These are phyloP conservation scores for Ceratocystiopsis brevicomis DNA, from an alignment of 2,329 filamentous ascomycete species.

Conservation along the genomic window DNA sequence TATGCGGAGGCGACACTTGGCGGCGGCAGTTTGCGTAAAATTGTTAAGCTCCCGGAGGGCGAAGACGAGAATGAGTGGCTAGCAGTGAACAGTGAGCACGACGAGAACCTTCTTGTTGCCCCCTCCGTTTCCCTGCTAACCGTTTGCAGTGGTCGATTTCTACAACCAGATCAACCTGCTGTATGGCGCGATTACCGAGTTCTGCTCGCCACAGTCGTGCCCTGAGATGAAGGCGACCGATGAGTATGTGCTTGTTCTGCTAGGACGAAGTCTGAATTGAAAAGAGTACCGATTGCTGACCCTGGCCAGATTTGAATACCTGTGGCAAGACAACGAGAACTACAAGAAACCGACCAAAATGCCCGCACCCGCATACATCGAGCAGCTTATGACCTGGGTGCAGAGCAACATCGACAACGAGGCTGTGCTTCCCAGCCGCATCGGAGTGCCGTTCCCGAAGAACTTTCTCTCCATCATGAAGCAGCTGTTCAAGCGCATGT, in stretches of 20 bases:
- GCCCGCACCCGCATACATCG: conserved; percentile 91
- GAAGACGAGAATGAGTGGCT: conserved; percentile 98
- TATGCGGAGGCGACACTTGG: conserved; percentile 96
- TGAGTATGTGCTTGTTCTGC: conserved; percentile 39
- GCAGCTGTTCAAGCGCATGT: conserved; percentile 97
- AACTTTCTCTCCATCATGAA: conserved; percentile 74
- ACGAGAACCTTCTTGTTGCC: not conserved
- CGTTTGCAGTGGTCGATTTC: conserved; percentile 78
- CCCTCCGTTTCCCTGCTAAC: conserved; percentile 11
- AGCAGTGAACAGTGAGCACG: conserved; percentile 69
- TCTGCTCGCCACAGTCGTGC: conserved; percentile 91
- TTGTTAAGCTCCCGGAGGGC: conserved; percentile 89
- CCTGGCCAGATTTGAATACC: conserved; percentile 66
- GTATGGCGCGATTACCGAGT: conserved; percentile 96
- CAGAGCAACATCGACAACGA: conserved; percentile 93
- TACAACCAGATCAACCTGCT: conserved; percentile 99
- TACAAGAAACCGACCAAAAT: conserved; percentile 97
- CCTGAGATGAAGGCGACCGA: conserved; percentile 99
- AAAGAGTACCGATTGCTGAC: not conserved
- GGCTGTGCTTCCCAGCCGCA: conserved; percentile 80
- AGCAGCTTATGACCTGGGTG: conserved; percentile 94
- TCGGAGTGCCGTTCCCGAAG: conserved; percentile 88
- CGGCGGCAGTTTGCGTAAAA: conserved; percentile 84
- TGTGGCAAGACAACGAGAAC: conserved; percentile 91
- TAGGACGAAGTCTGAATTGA: too few species aligned